Evolutionary conservation across 2,329 filamentous ascomycete genomes (phyloP), one percentile per base, ranked within the genome.

Genomic region (Beauveria pseudobassiana): DNA sequence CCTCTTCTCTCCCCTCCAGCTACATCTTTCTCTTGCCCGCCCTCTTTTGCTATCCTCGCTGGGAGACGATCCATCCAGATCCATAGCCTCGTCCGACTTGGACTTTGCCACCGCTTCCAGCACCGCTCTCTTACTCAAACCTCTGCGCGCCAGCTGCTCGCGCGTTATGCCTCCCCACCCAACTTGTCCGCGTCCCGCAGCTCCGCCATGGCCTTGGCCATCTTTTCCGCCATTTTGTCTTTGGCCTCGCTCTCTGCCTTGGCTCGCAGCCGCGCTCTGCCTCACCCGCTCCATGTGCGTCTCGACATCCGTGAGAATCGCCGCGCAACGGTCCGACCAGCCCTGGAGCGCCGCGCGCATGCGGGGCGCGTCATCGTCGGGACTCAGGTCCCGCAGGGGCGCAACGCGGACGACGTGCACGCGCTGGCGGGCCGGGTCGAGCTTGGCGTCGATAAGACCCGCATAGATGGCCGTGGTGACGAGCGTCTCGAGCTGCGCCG

Each of bases 381-480:
- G 91, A 1, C 85, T 83, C 1, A 96, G 84, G 72, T 99, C 95
- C 22, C 95, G 91, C 1, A 97, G 84, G 0, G 95, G 89, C 0
- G 93, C 86, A 38, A 97, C 86, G 64, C 89, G 88, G 56, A 87
- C 88, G 59, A 98, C 86, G 70, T 88, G 84, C 24, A 98, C 88
- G 63, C 83, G 82, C 40, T 88, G 85, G 61, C 87, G 82, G 62
- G 85, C 84, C 4, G 93, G 91, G 71, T 97, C 90, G 61, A 99
- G 87, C 46, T 90, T 93, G 7, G 88, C 93, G 45, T 84, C 82
- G 54, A 99, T 77, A 2, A 99, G 84, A 46, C 89, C 90, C 6
- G 89, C 86, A 77, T 97, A 98, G 71, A 97, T 89, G 68, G 92
- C 89, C 43, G 87, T 86, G 67, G 93, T 95, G 67, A 98, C 86